A percentile compares a stretch with the other conserved stretches of the same genome.
phyloP scores from a whole-genome alignment of 148 eudicot genomes.

The Chenopodium album region DNA sequence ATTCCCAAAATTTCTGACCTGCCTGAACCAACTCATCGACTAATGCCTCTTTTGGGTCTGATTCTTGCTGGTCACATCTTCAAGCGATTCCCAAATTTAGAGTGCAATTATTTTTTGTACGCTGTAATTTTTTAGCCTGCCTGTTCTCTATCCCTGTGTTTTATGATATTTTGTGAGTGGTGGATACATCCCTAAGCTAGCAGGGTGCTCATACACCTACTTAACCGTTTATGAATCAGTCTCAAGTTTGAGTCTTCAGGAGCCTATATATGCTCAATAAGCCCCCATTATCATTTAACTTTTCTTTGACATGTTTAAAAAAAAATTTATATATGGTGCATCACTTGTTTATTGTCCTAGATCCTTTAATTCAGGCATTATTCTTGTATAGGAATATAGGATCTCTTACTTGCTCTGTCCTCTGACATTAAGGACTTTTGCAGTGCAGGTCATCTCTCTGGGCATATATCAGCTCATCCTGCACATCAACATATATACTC shows the following conservation, averaged over 20 bases:
- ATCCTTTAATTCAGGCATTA: not conserved
- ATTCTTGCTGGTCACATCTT: not conserved
- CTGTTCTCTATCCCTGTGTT: not conserved
- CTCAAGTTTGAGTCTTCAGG: too few relatives aligned
- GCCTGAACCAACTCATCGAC: not conserved
- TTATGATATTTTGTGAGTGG: too few relatives aligned
- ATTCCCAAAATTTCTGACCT: not conserved
- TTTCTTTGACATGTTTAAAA: too few relatives aligned
- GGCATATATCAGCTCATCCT: conserved; percentile 56
- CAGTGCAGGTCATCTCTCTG: conserved; percentile 84
- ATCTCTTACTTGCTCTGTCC: not conserved
- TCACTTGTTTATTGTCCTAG: not conserved
- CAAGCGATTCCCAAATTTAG: not conserved
- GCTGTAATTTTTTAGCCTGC: not conserved
- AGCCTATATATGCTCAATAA: too few relatives aligned
- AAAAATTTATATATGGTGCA: not conserved
- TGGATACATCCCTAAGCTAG: too few relatives aligned
- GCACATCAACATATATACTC: conserved; percentile 71
- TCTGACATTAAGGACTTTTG: conserved; percentile 15
- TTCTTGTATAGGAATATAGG: not conserved
- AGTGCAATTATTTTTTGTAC: too few relatives aligned
- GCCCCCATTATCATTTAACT: too few relatives aligned
- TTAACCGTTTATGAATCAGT: too few relatives aligned
- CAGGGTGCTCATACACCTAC: too few relatives aligned
- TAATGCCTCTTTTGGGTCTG: not conserved